These are phyloP conservation scores for Pittosporum tobira DNA, from an alignment of 129 eudicot genomes.

Conservation along the genomic window DNA sequence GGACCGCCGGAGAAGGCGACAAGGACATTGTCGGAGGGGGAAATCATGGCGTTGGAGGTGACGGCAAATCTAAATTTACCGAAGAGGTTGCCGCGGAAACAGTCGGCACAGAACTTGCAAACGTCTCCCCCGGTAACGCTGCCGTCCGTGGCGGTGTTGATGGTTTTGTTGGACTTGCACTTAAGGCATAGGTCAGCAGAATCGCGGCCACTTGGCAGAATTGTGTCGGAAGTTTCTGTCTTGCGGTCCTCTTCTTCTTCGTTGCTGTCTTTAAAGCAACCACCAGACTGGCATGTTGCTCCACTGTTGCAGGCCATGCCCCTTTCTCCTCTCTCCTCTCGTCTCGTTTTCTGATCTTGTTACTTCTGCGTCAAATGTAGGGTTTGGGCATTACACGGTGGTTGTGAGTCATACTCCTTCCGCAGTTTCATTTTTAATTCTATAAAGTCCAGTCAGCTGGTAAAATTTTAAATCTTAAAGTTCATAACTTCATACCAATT, in stretches of 20 bases:
- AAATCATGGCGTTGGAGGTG: conserved; percentile 81
- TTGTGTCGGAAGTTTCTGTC: background rate
- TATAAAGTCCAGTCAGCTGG: no score
- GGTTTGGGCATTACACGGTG: no score
- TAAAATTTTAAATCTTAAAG: no score
- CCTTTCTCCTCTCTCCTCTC: background rate
- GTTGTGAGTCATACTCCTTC: no score
- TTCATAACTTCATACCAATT: no score
- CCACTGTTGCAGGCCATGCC: conserved; percentile 59
- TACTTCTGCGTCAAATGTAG: no score
- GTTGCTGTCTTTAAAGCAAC: conserved; percentile 37
- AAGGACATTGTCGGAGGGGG: conserved; percentile 80
- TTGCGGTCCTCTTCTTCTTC: conserved; percentile 7
- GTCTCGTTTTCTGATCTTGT: no score
- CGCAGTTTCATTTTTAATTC: no score
- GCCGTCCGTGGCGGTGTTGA: conserved; percentile 30
- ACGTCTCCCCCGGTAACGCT: conserved; percentile 37
- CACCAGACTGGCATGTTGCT: conserved; percentile 47
- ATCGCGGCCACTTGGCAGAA: background rate
- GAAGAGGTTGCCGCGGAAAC: conserved; percentile 71
- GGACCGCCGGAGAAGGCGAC: conserved; percentile 97
- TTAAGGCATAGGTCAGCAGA: conserved; percentile 41
- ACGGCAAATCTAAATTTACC: conserved; percentile 88
- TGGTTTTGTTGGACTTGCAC: conserved; percentile 58
- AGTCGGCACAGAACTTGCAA: conserved; percentile 55